These are phyloP conservation scores for Phytophthora tubulina DNA, from an alignment of 352 stramenopile genomes.

Conservation along the genomic window DNA sequence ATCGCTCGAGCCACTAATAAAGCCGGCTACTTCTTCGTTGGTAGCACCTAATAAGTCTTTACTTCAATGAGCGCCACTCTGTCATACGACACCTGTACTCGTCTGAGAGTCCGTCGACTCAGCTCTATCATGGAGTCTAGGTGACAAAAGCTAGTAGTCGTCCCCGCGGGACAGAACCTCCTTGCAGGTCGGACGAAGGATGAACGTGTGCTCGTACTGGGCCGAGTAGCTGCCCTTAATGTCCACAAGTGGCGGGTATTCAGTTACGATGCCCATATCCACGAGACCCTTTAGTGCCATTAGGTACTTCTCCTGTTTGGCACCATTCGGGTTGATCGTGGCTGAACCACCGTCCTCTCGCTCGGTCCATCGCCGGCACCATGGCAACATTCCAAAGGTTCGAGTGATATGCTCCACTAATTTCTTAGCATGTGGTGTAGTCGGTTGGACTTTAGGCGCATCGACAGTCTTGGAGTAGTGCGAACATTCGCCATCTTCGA, in stretches of 20 bases:
- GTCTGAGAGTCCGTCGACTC: too few species aligned
- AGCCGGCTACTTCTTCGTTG: too few species aligned
- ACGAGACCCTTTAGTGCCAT: conserved; percentile 98
- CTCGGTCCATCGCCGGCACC: conserved; percentile 98
- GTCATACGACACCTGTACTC: too few species aligned
- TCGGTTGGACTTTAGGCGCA: conserved; percentile 93
- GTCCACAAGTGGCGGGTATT: conserved; percentile 97
- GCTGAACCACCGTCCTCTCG: conserved; percentile 97
- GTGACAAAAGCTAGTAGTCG: conserved; percentile 91
- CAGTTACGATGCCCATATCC: conserved; percentile 95
- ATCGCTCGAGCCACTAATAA: too few species aligned
- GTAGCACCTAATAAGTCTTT: too few species aligned
- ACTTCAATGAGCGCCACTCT: too few species aligned
- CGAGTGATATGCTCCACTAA: conserved; percentile 98
- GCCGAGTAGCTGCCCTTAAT: conserved; percentile 96
- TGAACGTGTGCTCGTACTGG: conserved; percentile 99
- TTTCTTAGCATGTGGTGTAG: conserved; percentile 92
- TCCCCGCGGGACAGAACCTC: conserved; percentile 98
- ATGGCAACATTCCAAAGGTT: conserved; percentile 98
- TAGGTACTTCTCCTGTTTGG: conserved; percentile 98
- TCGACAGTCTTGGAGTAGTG: conserved; percentile 98
- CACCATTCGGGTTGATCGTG: conserved; percentile 92
- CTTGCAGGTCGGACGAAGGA: conserved; percentile 97
- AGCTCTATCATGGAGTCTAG: too few species aligned
- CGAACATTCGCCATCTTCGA: conserved; percentile 96